A percentile compares a stretch with the other conserved stretches of the same genome.
Conservation (phyloP, 352 stramenopile species). For the Globisporangium nagaii region DNA sequence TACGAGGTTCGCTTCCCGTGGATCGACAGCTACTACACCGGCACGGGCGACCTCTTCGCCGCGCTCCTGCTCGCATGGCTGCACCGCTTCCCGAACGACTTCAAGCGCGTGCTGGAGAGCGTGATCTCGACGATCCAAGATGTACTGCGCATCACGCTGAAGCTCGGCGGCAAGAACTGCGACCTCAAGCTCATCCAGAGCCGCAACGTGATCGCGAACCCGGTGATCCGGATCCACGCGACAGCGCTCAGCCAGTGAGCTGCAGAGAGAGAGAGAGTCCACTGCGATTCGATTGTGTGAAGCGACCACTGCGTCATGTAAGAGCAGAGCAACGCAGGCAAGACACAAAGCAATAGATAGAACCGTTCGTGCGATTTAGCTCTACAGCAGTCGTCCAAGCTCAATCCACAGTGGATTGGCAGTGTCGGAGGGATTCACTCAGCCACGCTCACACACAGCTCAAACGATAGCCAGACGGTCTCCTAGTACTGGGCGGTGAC, state of each 20-base stretch:
- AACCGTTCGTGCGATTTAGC: constrained; percentile 5
- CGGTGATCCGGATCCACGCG: constrained; percentile 40
- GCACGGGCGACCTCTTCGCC: constrained; percentile 78
- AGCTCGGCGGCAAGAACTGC: constrained; percentile 57
- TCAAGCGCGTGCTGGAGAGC: constrained; percentile 65
- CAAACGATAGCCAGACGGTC: background rate
- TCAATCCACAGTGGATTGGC: background rate
- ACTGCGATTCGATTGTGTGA: too few relatives aligned
- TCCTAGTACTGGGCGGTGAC: constrained; percentile 17
- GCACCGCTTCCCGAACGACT: constrained; percentile 48
- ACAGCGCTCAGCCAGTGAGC: constrained; percentile 20
- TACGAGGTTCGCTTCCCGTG: constrained; percentile 73
- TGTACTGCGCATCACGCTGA: constrained; percentile 61
- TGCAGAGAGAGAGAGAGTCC: background rate
- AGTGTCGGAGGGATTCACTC: too few relatives aligned
- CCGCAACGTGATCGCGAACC: constrained; percentile 60
- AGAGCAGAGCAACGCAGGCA: background rate
- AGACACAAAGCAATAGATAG: constrained; percentile 25
- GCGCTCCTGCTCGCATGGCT: constrained; percentile 81
- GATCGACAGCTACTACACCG: constrained; percentile 82
- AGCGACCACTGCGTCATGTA: too few relatives aligned
- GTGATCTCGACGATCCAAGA: constrained; percentile 80
- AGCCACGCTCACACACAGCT: background rate
- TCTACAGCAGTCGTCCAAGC: background rate
- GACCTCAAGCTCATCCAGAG: constrained; percentile 85